Conservation (phyloP, 73 alveolate species). For the Paraurostyla sp. region DNA sequence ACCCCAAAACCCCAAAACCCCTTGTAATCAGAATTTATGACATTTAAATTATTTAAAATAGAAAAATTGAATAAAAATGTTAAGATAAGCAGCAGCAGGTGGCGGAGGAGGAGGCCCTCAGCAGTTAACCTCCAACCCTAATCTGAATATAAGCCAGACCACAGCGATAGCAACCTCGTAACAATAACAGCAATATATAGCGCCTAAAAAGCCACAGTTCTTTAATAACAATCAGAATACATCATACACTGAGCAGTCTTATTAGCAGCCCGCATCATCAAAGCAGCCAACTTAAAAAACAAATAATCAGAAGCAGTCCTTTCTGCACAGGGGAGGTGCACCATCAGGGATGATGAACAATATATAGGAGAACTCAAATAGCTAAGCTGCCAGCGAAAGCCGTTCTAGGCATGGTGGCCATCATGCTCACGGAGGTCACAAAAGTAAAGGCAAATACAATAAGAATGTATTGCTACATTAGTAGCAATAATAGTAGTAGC, state of each 20-base stretch:
- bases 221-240: not conserved
- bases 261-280: slow-evolving; percentile 22
- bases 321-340: too few species aligned
- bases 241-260: not conserved
- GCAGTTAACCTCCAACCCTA: not conserved
- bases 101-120: too few species aligned
- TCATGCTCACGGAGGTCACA: too few species aligned
- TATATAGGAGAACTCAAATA: too few species aligned
- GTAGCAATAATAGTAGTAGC: not conserved
- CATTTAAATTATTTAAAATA: too few species aligned
- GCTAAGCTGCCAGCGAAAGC: too few species aligned
- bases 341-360: too few species aligned
- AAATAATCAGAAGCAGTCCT: not conserved
- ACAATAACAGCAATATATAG: not conserved
- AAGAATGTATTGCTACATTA: not conserved
- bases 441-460: not conserved
- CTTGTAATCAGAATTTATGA: too few species aligned
- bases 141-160: not conserved
- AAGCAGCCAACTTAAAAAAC: slow-evolving; percentile 17
- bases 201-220: slow-evolving; percentile 14
- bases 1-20: too few species aligned
- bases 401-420: too few species aligned
- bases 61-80: too few species aligned
- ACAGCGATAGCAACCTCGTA: not conserved
- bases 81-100: too few species aligned